Evolutionary conservation across 2,329 filamentous ascomycete genomes (phyloP), one percentile per base, ranked within the genome.

Genomic region (Setomelanomma holmii): DNA sequence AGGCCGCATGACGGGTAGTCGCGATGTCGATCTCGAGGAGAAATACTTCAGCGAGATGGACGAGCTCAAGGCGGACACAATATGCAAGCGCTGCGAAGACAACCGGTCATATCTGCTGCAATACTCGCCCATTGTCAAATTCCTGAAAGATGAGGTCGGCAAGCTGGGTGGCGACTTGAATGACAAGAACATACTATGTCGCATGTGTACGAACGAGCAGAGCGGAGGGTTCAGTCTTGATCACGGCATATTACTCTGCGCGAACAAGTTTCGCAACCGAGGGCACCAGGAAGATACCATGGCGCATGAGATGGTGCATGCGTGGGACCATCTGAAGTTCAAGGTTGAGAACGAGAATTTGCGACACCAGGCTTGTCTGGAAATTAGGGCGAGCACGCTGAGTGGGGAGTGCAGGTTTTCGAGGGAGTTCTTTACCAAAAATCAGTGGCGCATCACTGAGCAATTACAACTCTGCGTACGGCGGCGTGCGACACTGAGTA

Each of bases 271-370:
- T 71, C 82, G 88, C 53, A 87, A 91, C 70, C 80, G 86, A 51
- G 87, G 87, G 24, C 91, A 96, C 72, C 75, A 96, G 63, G 95
- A 99, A 78, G 95, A 99, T 74, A 96, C 93, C 10, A 80, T 99
- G 68, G 88, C 93, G 22, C 95, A 99, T 76, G 95, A 99, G 79
- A 96, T 99, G 91, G 89, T 99, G 46, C 95, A 99, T 75, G 93
- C 93, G 1, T 98, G 92, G 82, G 95, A 99, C 73, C 89, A 96
- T 73, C 71, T 98, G 64, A 81, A 93, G 58, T 99, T 91, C 80
- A 95, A 96, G 76, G 87, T 97, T 39, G 89, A 98, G 70, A 90
- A 89, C 79, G 76, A 79, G n/a, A 85, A 90, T 73, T 73, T 99
- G 75, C 86, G 88, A 73, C 95, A 99, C 77, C 90, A 93, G 30